Evolutionary conservation across 2,329 filamentous ascomycete genomes (phyloP).

Genomic region (Pseudocercospora ulei): DNA sequence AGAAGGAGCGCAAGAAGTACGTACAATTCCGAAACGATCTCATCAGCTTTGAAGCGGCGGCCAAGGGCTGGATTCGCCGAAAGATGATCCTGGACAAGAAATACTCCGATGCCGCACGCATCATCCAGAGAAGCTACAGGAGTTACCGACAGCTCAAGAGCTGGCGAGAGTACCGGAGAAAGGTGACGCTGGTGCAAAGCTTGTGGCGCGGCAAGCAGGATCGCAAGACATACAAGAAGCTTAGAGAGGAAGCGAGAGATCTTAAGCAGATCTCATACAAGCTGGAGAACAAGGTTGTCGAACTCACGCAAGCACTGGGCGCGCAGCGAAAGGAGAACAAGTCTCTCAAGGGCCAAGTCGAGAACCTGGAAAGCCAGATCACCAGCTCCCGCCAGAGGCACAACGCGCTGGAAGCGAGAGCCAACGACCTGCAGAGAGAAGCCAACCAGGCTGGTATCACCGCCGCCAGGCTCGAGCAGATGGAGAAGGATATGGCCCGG

Average conservation of each 20-base stretch:
- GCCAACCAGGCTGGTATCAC: constrained; percentile 96
- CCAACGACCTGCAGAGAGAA: constrained; percentile 90
- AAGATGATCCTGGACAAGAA: constrained; percentile 90
- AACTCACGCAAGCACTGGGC: constrained; percentile 87
- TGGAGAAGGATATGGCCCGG: constrained; percentile 94
- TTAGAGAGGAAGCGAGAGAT: constrained; percentile 92
- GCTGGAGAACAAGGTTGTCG: constrained; percentile 98
- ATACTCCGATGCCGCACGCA: constrained; percentile 77
- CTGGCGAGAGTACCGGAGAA: constrained; percentile 83
- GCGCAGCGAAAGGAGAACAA: constrained; percentile 94
- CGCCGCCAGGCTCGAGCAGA: constrained; percentile 74
- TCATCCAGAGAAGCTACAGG: constrained; percentile 87
- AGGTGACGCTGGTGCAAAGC: constrained; percentile 81
- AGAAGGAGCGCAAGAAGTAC: constrained; percentile 78
- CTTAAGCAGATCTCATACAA: constrained; percentile 99
- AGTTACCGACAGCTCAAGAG: constrained; percentile 64
- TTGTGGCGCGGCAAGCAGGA: constrained; percentile 81
- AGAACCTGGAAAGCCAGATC: constrained; percentile 92
- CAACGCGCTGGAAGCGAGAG: constrained; percentile 76
- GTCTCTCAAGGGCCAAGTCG: constrained; percentile 71
- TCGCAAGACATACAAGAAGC: constrained; percentile 73
- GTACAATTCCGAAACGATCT: constrained; percentile 69
- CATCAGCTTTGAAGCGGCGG: constrained; percentile 76
- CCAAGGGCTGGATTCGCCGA: constrained; percentile 84
- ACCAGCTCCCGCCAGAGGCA: constrained; percentile 92